Conservation (phyloP, 306 rosid species). For the Glycine tomentella region DNA sequence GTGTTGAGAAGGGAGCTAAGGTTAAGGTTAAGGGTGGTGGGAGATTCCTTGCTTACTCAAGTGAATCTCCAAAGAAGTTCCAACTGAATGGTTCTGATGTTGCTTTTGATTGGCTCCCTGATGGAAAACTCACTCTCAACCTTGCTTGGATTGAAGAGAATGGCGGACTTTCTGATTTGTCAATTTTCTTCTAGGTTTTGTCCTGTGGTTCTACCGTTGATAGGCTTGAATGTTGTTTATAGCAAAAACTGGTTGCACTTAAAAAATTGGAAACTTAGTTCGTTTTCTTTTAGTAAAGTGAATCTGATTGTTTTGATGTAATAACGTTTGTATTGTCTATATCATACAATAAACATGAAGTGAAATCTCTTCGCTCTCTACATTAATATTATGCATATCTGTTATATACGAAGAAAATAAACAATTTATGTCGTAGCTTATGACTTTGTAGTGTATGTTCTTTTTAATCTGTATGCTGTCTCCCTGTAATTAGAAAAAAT, state of each 20-base stretch:
- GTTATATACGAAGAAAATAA: neutral
- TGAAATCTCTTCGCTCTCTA: too few relatives aligned
- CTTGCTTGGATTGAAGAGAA: constrained; percentile 69
- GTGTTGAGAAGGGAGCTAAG: constrained; percentile 44
- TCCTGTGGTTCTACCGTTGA: neutral
- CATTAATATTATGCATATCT: too few relatives aligned
- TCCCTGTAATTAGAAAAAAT: neutral
- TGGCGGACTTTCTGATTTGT: constrained; percentile 66
- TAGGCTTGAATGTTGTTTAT: constrained; percentile 4
- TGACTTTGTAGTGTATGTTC: too few relatives aligned
- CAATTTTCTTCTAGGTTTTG: constrained; percentile 51
- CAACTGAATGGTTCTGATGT: constrained; percentile 60
- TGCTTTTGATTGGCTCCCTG: constrained; percentile 60
- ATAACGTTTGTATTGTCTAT: too few relatives aligned
- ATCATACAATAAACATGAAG: too few relatives aligned
- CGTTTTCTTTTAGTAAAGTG: neutral
- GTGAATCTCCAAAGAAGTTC: constrained; percentile 63
- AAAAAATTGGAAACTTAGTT: neutral
- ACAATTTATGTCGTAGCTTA: neutral
- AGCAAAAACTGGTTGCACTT: neutral
- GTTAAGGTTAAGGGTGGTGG: constrained; percentile 83
- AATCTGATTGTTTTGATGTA: too few relatives aligned
- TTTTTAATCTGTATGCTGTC: neutral
- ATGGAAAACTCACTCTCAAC: constrained; percentile 58
- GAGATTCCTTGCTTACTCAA: constrained; percentile 74